These are phyloP conservation scores for Saussurea involucrata DNA, from an alignment of 129 eudicot genomes.

Conservation along the genomic window DNA sequence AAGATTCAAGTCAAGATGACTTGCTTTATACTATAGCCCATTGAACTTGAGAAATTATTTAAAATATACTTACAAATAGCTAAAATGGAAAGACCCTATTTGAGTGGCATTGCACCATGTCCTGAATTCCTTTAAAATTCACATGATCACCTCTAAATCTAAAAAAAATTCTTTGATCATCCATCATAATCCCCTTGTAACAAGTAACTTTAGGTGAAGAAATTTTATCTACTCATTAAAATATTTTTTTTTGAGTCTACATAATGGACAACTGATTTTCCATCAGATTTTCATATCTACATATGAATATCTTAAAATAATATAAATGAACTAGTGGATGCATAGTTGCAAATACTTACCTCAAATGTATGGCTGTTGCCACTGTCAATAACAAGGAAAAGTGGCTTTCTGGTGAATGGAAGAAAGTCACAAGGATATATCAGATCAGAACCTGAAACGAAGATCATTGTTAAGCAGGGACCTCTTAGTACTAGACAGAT, in stretches of 20 bases:
- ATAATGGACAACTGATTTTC: neutral
- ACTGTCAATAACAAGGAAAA: slow-evolving; percentile 82
- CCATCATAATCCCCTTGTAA: neutral
- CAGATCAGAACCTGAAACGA: slow-evolving; percentile 73
- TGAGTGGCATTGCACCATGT: neutral
- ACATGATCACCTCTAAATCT: neutral
- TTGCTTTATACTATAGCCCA: neutral
- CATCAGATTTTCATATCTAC: slow-evolving; percentile 1
- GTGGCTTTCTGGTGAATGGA: slow-evolving; percentile 95
- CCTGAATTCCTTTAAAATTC: neutral
- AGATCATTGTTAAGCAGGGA: slow-evolving; percentile 6
- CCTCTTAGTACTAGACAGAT: neutral
- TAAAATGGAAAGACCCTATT: neutral
- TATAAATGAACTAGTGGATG: neutral
- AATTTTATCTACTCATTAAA: neutral
- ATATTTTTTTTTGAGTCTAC: neutral
- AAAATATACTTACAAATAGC: neutral
- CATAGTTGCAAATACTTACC: slow-evolving; percentile 48
- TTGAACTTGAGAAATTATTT: neutral
- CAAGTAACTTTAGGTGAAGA: neutral
- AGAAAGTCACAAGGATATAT: slow-evolving; percentile 84
- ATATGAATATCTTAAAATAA: neutral
- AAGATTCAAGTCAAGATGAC: neutral
- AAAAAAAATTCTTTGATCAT: neutral
- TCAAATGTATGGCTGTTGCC: slow-evolving; percentile 64